Percentiles rank a stretch among this genome's conserved stretches.
Conservation (phyloP, 192 early-diverging fungal genomes). For the Glomus cerebriforme region DNA sequence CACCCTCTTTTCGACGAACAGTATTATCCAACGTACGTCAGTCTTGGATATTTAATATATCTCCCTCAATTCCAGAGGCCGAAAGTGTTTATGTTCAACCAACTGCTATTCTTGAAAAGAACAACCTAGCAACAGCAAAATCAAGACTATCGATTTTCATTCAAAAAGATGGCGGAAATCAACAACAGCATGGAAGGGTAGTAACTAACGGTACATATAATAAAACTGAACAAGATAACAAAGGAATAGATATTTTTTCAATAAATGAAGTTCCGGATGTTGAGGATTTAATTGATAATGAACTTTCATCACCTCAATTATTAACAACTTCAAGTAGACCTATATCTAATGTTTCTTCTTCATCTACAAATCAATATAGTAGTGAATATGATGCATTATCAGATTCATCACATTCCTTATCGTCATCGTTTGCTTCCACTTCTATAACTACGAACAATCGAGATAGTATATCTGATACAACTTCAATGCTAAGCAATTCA, state of each 20-base stretch:
- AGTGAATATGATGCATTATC: constrained; percentile 21
- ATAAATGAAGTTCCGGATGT: neutral
- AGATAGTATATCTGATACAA: constrained; percentile 12
- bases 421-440: neutral
- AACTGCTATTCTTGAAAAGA: constrained; percentile 19
- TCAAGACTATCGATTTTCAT: constrained; percentile 18
- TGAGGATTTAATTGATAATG: neutral
- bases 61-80: constrained; percentile 13
- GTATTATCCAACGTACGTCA: constrained; percentile 5
- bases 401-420: constrained; percentile 7
- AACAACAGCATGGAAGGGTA: neutral
- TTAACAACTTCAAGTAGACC: neutral
- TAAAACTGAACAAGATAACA: neutral
- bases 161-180: neutral
- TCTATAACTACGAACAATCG: neutral
- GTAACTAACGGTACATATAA: neutral
- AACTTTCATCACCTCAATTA: neutral
- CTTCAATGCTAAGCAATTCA: constrained; percentile 11
- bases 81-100: constrained; percentile 23
- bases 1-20: constrained; percentile 9
- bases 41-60: constrained; percentile 24
- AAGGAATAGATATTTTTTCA: neutral
- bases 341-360: constrained; percentile 14
- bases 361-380: neutral
- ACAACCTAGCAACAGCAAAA: constrained; percentile 13